Evolutionary conservation across 1,284 basidiomycete genomes (phyloP), one percentile per base, ranked within the genome.

Genomic region (Cutaneotrichosporon cavernicola): DNA sequence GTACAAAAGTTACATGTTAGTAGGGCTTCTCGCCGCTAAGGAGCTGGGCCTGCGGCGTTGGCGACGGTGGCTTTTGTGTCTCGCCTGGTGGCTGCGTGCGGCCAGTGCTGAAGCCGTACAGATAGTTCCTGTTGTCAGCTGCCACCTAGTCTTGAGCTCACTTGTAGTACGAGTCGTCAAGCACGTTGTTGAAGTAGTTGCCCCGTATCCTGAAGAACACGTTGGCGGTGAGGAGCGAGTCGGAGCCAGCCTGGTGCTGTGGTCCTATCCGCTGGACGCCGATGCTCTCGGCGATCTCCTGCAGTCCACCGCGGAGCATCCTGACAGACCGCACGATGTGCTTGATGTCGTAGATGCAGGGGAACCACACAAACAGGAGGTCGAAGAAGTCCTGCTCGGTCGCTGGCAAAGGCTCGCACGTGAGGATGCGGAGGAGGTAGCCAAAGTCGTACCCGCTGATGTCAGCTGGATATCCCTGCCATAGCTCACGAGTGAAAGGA

Each of bases 161-260:
- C 80, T 76, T 78, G 77, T 82, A 82, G 62, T 81, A 81, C 46
- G 77, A 77, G 66, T 92, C 89, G 75, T 97, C 91, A 63, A 97
- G 86, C 46, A 86, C 82, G 75, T 92, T 90, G 67, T 90, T 86
- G 82, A 97, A 98, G 83, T 94, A 97, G 50, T 90, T 82, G 71
- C 92, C 88, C 38, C 91, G 88, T 86, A 97, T 92, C 80, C 94
- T 91, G 89, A 98, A 98, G 82, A 97, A 98, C 0, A 92, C 92
- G 7, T 88, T 88, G 2, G 93, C 89, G 14, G 95, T 98, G 60
- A 99, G 85, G 40, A 98, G 87, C 22, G 90, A 92, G 78, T 99
- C 97, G 32, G 92, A 95, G 21, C 97, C 96, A 14, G 96, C 94
- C 82, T 97, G 95, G 79, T 97, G 95, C 65, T 94, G 91, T 21